Evolutionary conservation across 176 grass and related monocot genomes (phyloP), one percentile per base, ranked within the genome.

Genomic region (Saccharum spontaneum): DNA sequence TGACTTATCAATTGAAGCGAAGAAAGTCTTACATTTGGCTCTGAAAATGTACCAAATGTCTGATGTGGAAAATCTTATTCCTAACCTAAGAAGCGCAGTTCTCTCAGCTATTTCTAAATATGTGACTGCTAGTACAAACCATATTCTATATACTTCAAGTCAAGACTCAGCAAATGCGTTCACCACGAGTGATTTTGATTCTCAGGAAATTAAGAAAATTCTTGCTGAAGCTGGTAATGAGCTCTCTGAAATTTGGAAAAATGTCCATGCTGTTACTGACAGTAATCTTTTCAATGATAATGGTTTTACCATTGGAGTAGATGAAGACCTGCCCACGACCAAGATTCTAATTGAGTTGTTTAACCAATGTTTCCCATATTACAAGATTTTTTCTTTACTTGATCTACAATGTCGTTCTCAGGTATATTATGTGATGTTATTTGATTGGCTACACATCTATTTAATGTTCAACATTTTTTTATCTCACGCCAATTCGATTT

Each of bases 221-320:
- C 79, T 92, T 81, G 75, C 45, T 84, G 87, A 89, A 86, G 91
- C 91, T 90, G 88, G 75, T 23, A 62, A 89, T 10, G 87, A 83
- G 83, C 87, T 93, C 66, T 74, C 76, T 81, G 87, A 89, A 81
- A 93, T 95, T 88, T 92, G 85, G 80, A 85, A 84, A 76, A 88
- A 86, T 86, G 62, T 86, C 31, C 55, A 85, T 48, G 75, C 67
- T 83, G 57, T 91, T 72, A 74, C 30, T 76, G 45, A 83, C 77
- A 81, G 55, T 52, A 34, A 40, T 86, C 4, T 18, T 67, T 71
- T 77, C 8, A 55, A 39, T 75, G 83, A 93, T 71, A 70, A 70
- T 88, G 69, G 11, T 52, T 71, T 84, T 85, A 64, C 75, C 62
- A n/a, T 72, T 66, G 82, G 69, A 76, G 26, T 48, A 40, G 88